These are phyloP conservation scores for Capsicum pubescens DNA, from an alignment of 257 asterid species.

Conservation along the genomic window DNA sequence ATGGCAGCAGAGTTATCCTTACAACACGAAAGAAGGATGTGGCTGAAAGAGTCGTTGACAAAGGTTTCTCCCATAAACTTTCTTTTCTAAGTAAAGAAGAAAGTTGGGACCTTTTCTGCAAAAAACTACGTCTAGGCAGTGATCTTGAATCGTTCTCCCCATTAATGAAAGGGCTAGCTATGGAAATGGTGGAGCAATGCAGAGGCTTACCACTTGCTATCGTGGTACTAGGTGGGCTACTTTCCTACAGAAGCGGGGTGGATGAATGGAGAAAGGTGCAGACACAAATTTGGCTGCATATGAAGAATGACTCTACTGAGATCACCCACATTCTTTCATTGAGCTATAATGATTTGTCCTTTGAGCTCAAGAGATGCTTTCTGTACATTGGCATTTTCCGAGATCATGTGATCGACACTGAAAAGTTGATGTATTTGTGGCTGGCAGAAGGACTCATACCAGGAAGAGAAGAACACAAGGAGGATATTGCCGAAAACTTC, in stretches of 20 bases:
- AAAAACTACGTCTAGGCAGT: neutral
- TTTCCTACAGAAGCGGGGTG: neutral
- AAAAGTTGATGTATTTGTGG: slow-evolving; percentile 29
- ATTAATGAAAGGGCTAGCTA: neutral
- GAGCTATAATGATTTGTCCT: slow-evolving; percentile 29
- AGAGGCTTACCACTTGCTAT: slow-evolving; percentile 29
- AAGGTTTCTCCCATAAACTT: slow-evolving; percentile 15
- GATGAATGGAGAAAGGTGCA: slow-evolving; percentile 20
- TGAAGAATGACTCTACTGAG: slow-evolving; percentile 21
- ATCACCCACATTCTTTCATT: slow-evolving; percentile 21
- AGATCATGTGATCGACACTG: slow-evolving; percentile 13
- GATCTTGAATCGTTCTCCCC: neutral
- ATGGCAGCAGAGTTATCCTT: slow-evolving; percentile 30
- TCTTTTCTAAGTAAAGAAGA: slow-evolving; percentile 17
- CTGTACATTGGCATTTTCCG: slow-evolving; percentile 26
- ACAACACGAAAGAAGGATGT: slow-evolving; percentile 32
- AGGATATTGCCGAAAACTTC: slow-evolving; percentile 22
- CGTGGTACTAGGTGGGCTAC: slow-evolving; percentile 24
- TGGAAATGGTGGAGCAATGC: slow-evolving; percentile 24
- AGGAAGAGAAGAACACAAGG: neutral
- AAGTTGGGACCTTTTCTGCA: slow-evolving; percentile 28
- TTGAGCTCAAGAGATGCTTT: slow-evolving; percentile 26
- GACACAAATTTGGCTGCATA: slow-evolving; percentile 23
- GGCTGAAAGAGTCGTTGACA: slow-evolving; percentile 23
- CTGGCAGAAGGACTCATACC: slow-evolving; percentile 20